Percentiles rank a stretch among this genome's conserved stretches.
phyloP scores from a whole-genome alignment of 257 asterid genomes.

The Solanum sitiens region DNA sequence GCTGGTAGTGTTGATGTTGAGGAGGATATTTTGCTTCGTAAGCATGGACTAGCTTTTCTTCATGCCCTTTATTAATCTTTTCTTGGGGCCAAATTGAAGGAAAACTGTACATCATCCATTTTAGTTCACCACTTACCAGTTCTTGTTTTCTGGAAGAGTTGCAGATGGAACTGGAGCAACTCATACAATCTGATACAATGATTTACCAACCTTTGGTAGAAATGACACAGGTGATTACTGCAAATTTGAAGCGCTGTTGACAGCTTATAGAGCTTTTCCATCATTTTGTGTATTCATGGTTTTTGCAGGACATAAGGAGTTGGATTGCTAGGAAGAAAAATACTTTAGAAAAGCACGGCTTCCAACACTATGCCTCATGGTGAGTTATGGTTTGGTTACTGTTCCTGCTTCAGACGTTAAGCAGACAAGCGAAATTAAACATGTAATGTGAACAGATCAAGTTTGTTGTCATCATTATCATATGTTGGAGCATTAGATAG shows the following conservation, averaged over 20 bases:
- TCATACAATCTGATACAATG: constrained; percentile 37
- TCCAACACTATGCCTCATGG: constrained; percentile 59
- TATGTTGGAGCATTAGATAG: neutral
- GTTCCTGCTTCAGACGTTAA: neutral
- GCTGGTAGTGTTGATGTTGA: constrained; percentile 82
- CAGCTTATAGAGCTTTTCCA: neutral
- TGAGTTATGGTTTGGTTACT: constrained; percentile 21
- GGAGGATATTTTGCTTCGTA: constrained; percentile 68
- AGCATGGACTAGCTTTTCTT: constrained; percentile 19
- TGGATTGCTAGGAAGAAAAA: constrained; percentile 60
- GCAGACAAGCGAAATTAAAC: neutral
- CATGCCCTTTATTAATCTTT: neutral
- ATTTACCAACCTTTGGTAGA: constrained; percentile 79
- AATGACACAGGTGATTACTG: constrained; percentile 58
- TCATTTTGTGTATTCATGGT: neutral
- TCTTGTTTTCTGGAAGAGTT: constrained; percentile 39
- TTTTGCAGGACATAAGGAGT: constrained; percentile 55
- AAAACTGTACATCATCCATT: neutral
- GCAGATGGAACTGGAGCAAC: constrained; percentile 63
- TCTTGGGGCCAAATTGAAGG: neutral
- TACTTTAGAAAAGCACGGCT: constrained; percentile 51
- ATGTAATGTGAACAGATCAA: neutral
- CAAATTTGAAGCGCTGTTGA: neutral
- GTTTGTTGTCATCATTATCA: neutral
- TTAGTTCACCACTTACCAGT: constrained; percentile 5